Evolutionary conservation across 2,329 filamentous ascomycete genomes (phyloP), one percentile per base, ranked within the genome.

Genomic region (Alternaria sp.): DNA sequence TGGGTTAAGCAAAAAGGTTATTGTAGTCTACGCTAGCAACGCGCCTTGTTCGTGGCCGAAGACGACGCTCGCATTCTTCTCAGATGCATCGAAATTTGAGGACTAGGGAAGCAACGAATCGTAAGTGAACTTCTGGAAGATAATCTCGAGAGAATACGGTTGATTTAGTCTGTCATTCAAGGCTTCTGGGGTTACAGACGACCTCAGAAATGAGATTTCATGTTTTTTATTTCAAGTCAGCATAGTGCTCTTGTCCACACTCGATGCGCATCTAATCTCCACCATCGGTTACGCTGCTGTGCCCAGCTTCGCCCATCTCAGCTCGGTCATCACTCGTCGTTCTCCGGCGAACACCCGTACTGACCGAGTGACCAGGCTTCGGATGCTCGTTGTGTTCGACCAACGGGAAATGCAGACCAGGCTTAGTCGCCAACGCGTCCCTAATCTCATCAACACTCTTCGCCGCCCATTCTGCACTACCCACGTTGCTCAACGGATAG

Each of bases 401-500:
- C 34, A 65, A 36, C 5, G 53, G 67, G 18, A 62, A 63, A 30
- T 69, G 63, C 18, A 69, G 39, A 4, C 62, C 67, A 2, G 70
- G 14, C 70, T 80, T 81, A n/a, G 69, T 70, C 39, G 71, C 78
- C 55, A 82, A 62, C 7, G 79, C 79, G 38, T 77, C 75, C 20
- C 79, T 69, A 49, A 81, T 81, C 51, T 81, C 77, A n/a, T 75
- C 68, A 1, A 79, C 71, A 49, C 68, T 77, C 56, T 74, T 73
- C 7, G 62, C 62, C 52, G 74, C 71, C 80, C 79, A 81, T 1
- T 54, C 70, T 5, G 64, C 65, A 53, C 68, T 78, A 7, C 75
- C 75, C 47, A 76, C 63, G n/a, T 72, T 56, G 63, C 75, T 80
- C 22, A 88, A 76, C 1, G 87, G 87, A 70, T 84, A 88, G 36